These are phyloP conservation scores for grape (Vitis vinifera) DNA, from an alignment of 164 flowering plant genomes.

Conservation along the genomic window DNA sequence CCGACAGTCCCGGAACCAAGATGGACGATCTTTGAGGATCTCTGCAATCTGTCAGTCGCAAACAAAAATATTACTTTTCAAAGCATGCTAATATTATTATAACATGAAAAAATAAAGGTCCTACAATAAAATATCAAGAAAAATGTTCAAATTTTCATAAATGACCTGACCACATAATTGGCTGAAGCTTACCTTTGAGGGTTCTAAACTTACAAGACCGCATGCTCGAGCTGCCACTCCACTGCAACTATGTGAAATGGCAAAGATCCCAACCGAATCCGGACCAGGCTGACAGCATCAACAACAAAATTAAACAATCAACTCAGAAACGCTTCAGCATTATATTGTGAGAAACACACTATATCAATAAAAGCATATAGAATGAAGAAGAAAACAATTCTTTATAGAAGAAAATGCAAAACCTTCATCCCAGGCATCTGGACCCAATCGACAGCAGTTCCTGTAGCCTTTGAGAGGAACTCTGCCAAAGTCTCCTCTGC, in stretches of 20 bases:
- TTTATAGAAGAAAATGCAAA: background rate
- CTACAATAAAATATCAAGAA: too few relatives aligned
- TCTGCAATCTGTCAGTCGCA: slow-evolving; percentile 69
- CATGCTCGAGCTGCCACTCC: slow-evolving; percentile 94
- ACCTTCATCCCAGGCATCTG: slow-evolving; percentile 98
- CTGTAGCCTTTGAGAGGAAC: slow-evolving; percentile 90
- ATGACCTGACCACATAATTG: too few relatives aligned
- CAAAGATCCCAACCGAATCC: slow-evolving; percentile 88
- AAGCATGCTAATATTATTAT: background rate
- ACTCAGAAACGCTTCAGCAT: background rate
- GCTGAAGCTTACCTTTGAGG: slow-evolving; percentile 51
- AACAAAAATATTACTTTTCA: background rate
- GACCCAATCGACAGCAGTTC: slow-evolving; percentile 94
- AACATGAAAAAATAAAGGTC: too few relatives aligned
- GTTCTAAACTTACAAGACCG: slow-evolving; percentile 79
- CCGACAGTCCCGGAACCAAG: slow-evolving; percentile 98
- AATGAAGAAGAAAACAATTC: background rate
- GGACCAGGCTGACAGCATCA: slow-evolving; percentile 71
- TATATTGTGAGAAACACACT: background rate
- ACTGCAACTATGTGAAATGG: slow-evolving; percentile 73
- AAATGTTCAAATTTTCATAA: too few relatives aligned
- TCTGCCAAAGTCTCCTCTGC: slow-evolving; percentile 89
- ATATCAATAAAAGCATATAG: background rate
- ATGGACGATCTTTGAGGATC: slow-evolving; percentile 93
- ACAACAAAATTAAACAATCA: slow-evolving; percentile 7